Percentiles rank a stretch among this genome's conserved stretches.
Conservation (phyloP, 2,329 filamentous ascomycete species). For the Albophoma yamanashiensis region DNA sequence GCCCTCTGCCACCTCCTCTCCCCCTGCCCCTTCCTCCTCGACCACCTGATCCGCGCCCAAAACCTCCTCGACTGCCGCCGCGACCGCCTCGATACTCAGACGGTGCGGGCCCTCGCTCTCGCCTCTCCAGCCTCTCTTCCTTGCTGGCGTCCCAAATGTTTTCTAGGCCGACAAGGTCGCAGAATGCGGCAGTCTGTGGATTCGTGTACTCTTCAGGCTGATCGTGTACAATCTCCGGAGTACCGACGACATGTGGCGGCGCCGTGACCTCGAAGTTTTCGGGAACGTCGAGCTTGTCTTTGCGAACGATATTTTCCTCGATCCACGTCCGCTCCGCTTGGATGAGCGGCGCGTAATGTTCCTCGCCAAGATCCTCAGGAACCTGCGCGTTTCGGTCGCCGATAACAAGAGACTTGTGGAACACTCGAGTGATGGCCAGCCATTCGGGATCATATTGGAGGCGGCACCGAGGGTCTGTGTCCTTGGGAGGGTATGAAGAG, state of each 20-base stretch:
- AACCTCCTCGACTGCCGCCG: slow-evolving; percentile 21
- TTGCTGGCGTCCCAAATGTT: slow-evolving; percentile 67
- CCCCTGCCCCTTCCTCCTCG: slow-evolving; percentile 23
- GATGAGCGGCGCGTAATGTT: slow-evolving; percentile 57
- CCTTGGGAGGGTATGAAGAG: slow-evolving; percentile 7
- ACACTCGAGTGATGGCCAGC: slow-evolving; percentile 84
- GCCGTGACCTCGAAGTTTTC: slow-evolving; percentile 71
- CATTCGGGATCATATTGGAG: slow-evolving; percentile 87
- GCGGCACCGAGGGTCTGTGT: slow-evolving; percentile 32
- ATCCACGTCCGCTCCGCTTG: slow-evolving; percentile 68
- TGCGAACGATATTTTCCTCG: slow-evolving; percentile 57
- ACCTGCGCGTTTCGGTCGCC: slow-evolving; percentile 45
- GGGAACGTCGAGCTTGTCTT: slow-evolving; percentile 56
- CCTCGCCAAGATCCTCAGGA: slow-evolving; percentile 56
- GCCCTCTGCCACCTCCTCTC: slow-evolving; percentile 17
- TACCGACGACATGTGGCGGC: slow-evolving; percentile 51
- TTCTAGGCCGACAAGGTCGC: slow-evolving; percentile 61
- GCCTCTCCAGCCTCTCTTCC: slow-evolving; percentile 54
- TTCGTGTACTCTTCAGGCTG: slow-evolving; percentile 76
- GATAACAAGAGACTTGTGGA: slow-evolving; percentile 54
- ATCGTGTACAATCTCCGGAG: slow-evolving; percentile 46
- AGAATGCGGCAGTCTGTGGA: slow-evolving; percentile 75
- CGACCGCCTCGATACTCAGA: slow-evolving; percentile 18
- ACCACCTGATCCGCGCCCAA: slow-evolving; percentile 25
- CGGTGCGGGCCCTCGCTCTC: slow-evolving; percentile 44